A percentile compares a stretch with the other conserved stretches of the same genome.
Evolutionary conservation across 2,329 filamentous ascomycete genomes (phyloP).

Genomic region (Tolypocladium capitatum): DNA sequence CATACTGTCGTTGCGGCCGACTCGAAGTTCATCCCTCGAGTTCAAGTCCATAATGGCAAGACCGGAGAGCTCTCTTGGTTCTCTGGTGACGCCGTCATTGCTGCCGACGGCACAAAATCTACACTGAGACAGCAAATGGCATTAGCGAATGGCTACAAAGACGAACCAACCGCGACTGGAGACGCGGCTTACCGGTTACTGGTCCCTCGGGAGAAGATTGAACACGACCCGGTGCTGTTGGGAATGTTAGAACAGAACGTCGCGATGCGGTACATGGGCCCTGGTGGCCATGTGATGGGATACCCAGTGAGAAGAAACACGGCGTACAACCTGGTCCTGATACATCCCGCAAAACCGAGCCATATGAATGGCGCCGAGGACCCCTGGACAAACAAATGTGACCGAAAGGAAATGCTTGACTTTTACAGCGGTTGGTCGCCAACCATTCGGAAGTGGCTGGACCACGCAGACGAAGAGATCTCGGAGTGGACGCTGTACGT

Average conservation of each 20-base stretch:
- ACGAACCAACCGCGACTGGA: conserved; percentile 31
- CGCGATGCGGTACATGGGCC: conserved; percentile 53
- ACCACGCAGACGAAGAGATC: conserved; percentile 49
- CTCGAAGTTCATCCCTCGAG: conserved; percentile 9
- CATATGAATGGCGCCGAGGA: conserved; percentile 28
- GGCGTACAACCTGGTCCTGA: conserved; percentile 54
- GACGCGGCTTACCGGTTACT: conserved; percentile 42
- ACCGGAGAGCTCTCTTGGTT: conserved; percentile 18
- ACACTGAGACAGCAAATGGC: conserved; percentile 37
- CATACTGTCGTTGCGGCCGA: conserved; percentile 14
- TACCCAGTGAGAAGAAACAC: conserved; percentile 50
- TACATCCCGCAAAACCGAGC: conserved; percentile 30
- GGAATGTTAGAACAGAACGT: conserved; percentile 41
- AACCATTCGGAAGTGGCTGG: conserved; percentile 44
- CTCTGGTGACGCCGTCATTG: conserved; percentile 36
- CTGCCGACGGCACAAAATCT: conserved; percentile 41
- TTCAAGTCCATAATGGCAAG: conserved; percentile 4
- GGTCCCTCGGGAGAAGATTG: conserved; percentile 44
- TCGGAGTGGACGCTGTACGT: conserved; percentile 54
- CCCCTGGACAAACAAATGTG: conserved; percentile 51
- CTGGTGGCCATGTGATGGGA: conserved; percentile 52
- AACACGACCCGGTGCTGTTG: conserved; percentile 51
- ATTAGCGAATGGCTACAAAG: conserved; percentile 32
- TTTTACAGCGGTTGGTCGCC: conserved; percentile 49
- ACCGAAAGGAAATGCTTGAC: conserved; percentile 45